Evolutionary conservation across 2,329 filamentous ascomycete genomes (phyloP).

Genomic region (Curvularia eragrostidis): DNA sequence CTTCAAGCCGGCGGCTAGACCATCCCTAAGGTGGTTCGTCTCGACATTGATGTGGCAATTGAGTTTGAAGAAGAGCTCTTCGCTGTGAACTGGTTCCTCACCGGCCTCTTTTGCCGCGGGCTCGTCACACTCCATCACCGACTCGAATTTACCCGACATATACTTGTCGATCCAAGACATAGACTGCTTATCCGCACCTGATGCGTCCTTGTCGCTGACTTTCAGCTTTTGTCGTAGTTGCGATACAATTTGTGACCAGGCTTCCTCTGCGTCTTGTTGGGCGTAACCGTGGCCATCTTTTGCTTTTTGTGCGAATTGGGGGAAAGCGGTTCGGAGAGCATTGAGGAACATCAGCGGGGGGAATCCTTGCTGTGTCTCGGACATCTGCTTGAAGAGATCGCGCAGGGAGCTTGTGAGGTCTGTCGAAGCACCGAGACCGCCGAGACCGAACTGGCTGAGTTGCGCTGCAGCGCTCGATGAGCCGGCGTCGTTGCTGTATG

Average conservation of each 20-base stretch:
- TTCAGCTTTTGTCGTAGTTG: slow-evolving; percentile 81
- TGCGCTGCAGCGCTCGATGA: slow-evolving; percentile 42
- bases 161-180: slow-evolving; percentile 87
- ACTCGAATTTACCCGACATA: slow-evolving; percentile 82
- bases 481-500: slow-evolving; percentile 36
- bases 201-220: slow-evolving; percentile 59
- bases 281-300: slow-evolving; percentile 84
- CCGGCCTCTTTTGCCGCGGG: slow-evolving; percentile 74
- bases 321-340: slow-evolving; percentile 78
- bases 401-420: slow-evolving; percentile 81
- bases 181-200: slow-evolving; percentile 51
- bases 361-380: slow-evolving; percentile 85
- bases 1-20: slow-evolving; percentile 78
- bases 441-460: slow-evolving; percentile 61
- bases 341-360: slow-evolving; percentile 82
- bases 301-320: slow-evolving; percentile 90
- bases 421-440: slow-evolving; percentile 64
- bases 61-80: slow-evolving; percentile 86
- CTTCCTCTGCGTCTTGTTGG: slow-evolving; percentile 98
- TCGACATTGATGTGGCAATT: slow-evolving; percentile 91
- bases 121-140: slow-evolving; percentile 83
- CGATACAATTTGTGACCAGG: slow-evolving; percentile 93
- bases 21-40: slow-evolving; percentile 90
- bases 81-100: slow-evolving; percentile 71
- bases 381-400: slow-evolving; percentile 88